Evolutionary conservation across 1,139 yeast species (phyloP).

Genomic region (Yamadazyma songkhlaensis): DNA sequence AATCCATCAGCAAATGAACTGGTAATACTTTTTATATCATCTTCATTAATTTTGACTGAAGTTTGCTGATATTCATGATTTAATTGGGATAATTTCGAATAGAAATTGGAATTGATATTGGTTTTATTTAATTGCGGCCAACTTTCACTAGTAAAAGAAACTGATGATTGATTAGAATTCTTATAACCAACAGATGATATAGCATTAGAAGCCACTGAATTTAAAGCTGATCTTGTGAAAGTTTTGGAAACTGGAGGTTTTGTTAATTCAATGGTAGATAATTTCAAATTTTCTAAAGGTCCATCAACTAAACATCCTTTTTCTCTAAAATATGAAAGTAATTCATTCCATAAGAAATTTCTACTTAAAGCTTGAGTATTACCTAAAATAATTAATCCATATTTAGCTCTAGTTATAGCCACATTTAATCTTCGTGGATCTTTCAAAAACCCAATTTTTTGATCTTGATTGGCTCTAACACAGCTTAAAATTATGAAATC

Average conservation of each 20-base stretch:
- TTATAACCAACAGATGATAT: not conserved
- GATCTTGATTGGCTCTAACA: slow-evolving; percentile 85
- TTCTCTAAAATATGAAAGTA: slow-evolving; percentile 76
- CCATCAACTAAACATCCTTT: slow-evolving; percentile 91
- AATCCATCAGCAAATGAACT: slow-evolving; percentile 47
- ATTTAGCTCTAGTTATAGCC: slow-evolving; percentile 88
- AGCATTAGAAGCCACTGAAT: not conserved
- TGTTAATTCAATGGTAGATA: slow-evolving; percentile 61
- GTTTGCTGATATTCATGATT: slow-evolving; percentile 19
- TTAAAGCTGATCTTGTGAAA: not conserved
- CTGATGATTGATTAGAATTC: slow-evolving; percentile 2
- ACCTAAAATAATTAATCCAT: slow-evolving; percentile 79
- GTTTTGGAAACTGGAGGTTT: not conserved
- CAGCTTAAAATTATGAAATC: slow-evolving; percentile 86
- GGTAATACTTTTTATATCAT: slow-evolving; percentile 47
- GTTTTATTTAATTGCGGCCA: slow-evolving; percentile 24
- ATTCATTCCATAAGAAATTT: slow-evolving; percentile 75
- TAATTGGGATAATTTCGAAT: slow-evolving; percentile 36
- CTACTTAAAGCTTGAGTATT: slow-evolving; percentile 76
- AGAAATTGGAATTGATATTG: slow-evolving; percentile 39
- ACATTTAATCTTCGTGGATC: slow-evolving; percentile 92
- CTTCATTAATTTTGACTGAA: slow-evolving; percentile 29
- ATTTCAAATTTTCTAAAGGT: slow-evolving; percentile 74
- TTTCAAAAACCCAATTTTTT: slow-evolving; percentile 79
- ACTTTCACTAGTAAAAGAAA: slow-evolving; percentile 14